These are phyloP conservation scores for Rhizomucor pusillus DNA, from an alignment of 371 early-diverging fungal genomes.

Conservation along the genomic window DNA sequence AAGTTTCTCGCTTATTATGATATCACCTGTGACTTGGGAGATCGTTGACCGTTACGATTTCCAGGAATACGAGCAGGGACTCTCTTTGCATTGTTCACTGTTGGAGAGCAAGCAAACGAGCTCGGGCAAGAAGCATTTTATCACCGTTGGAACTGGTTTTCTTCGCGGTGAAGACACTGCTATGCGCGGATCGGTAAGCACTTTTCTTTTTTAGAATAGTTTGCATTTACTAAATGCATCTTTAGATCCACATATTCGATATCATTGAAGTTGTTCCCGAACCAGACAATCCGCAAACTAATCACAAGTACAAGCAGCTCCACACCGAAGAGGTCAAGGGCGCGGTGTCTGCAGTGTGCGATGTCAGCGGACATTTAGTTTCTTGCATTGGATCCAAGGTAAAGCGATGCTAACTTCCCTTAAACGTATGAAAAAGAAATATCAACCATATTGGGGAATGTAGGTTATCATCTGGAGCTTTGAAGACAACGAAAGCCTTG, in stretches of 20 bases:
- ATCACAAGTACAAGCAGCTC: constrained; percentile 88
- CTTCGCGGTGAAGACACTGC: constrained; percentile 93
- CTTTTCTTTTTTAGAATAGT: neutral
- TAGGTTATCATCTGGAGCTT: constrained; percentile 87
- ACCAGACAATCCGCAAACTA: constrained; percentile 91
- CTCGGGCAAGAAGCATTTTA: constrained; percentile 81
- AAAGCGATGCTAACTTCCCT: neutral
- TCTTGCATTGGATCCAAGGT: constrained; percentile 93
- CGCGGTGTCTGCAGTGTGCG: constrained; percentile 90
- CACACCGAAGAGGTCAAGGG: constrained; percentile 89
- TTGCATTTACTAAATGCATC: neutral
- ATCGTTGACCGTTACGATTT: constrained; percentile 82
- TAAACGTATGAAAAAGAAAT: too few species aligned
- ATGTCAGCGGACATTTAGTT: constrained; percentile 84
- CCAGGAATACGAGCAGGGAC: constrained; percentile 85
- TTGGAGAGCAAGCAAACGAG: constrained; percentile 88
- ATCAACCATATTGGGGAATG: neutral
- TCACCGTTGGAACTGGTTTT: constrained; percentile 90
- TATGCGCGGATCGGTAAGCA: constrained; percentile 78
- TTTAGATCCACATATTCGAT: constrained; percentile 88
- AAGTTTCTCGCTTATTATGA: constrained; percentile 73
- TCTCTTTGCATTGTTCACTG: constrained; percentile 74
- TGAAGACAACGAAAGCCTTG: constrained; percentile 85
- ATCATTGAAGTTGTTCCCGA: constrained; percentile 98
- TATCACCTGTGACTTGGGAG: constrained; percentile 96